These are phyloP conservation scores for Umbelopsis sp. DNA, from an alignment of 192 early-diverging fungal species.

Conservation along the genomic window DNA sequence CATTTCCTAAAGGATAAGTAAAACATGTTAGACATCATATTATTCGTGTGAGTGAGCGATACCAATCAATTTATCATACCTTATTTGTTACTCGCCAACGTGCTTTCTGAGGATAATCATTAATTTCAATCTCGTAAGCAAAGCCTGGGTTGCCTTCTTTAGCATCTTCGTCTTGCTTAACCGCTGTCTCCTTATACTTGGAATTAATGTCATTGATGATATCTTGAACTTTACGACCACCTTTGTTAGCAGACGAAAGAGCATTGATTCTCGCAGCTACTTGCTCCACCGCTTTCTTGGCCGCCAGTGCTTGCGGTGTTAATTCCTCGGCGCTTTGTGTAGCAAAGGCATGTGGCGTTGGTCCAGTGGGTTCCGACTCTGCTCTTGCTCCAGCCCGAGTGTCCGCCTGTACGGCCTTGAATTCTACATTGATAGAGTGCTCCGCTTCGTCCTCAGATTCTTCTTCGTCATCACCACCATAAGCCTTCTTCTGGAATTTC, in stretches of 20 bases:
- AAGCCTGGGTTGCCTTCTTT: constrained; percentile 52
- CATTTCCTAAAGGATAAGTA: constrained; percentile 61
- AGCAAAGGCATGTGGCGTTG: constrained; percentile 3
- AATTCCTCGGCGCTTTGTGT: constrained; percentile 12
- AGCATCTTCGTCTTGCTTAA: constrained; percentile 26
- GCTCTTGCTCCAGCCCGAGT: constrained; percentile 25
- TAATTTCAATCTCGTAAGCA: constrained; percentile 91
- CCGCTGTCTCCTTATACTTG: constrained; percentile 43
- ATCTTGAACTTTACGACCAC: constrained; percentile 51
- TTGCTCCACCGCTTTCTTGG: constrained; percentile 52
- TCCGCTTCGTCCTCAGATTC: constrained; percentile 66
- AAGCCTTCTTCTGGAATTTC: constrained; percentile 88
- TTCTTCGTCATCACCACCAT: constrained; percentile 69
- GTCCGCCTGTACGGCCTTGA: constrained; percentile 35
- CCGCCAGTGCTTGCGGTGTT: constrained; percentile 27
- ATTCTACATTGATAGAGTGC: constrained; percentile 27
- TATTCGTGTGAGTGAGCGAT: constrained; percentile 1
- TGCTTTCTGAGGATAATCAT: constrained; percentile 96
- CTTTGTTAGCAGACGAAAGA: constrained; percentile 49
- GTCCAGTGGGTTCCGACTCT: neutral
- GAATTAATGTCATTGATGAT: constrained; percentile 60
- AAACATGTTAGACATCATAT: neutral
- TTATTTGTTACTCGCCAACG: constrained; percentile 95
- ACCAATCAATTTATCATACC: constrained; percentile 36
- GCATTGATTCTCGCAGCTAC: constrained; percentile 61